phyloP scores from a whole-genome alignment of 805 yeast species.

The Kodamaea kaohsiungensis region DNA sequence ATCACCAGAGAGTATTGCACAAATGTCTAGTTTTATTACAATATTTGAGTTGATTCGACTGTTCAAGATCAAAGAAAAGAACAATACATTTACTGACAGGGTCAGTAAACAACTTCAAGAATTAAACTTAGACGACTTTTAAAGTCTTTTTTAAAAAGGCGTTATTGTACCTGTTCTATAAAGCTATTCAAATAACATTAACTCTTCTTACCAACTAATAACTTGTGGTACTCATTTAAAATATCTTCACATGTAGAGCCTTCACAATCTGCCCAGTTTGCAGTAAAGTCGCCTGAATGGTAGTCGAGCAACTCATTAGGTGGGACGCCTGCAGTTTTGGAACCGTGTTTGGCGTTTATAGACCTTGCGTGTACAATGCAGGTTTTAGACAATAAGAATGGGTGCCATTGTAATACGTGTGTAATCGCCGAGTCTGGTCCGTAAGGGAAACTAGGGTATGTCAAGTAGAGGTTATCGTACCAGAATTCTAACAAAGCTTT shows the following conservation, averaged over 20 bases:
- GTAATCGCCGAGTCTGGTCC: constrained; percentile 70
- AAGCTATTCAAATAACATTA: background rate
- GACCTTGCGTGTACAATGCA: constrained; percentile 62
- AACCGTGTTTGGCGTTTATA: constrained; percentile 31
- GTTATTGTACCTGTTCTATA: background rate
- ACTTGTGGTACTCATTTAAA: constrained; percentile 22
- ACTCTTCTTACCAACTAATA: constrained; percentile 1
- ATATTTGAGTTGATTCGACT: constrained; percentile 29
- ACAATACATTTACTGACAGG: background rate
- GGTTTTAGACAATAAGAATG: constrained; percentile 68
- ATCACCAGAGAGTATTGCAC: constrained; percentile 21
- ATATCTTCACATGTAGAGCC: constrained; percentile 53
- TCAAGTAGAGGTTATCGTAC: constrained; percentile 70
- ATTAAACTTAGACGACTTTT: constrained; percentile 10
- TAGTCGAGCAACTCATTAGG: constrained; percentile 37
- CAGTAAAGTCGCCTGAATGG: constrained; percentile 67
- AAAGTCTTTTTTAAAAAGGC: background rate
- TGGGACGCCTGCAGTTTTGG: constrained; percentile 12
- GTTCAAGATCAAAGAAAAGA: constrained; percentile 12
- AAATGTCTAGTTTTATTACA: constrained; percentile 35
- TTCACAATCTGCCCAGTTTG: constrained; percentile 59
- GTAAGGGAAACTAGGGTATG: constrained; percentile 60
- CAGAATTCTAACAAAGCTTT: constrained; percentile 76
- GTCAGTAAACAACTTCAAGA: constrained; percentile 2
- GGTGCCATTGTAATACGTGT: constrained; percentile 97